These are phyloP conservation scores for Trichophyton schoenleinii DNA, from an alignment of 2,329 filamentous ascomycete genomes.

Conservation along the genomic window DNA sequence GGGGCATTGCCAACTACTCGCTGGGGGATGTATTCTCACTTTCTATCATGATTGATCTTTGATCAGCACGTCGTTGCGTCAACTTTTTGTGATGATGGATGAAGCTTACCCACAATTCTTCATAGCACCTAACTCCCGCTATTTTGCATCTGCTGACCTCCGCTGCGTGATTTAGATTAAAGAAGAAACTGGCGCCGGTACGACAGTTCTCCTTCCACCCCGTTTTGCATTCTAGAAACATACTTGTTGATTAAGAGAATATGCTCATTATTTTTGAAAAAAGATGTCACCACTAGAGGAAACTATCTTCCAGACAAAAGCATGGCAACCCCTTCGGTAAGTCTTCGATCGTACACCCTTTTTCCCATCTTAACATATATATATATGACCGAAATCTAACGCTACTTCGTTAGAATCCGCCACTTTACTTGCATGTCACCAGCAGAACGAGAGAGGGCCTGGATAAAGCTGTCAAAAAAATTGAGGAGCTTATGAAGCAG, in stretches of 20 bases:
- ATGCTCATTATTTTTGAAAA: conserved; percentile 50
- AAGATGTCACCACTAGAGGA: conserved; percentile 96
- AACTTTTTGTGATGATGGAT: conserved; percentile 40
- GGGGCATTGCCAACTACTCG: conserved; percentile 12
- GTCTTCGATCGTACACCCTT: conserved; percentile 23
- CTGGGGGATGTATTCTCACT: not conserved
- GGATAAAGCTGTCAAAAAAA: conserved; percentile 73
- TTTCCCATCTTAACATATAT: not conserved
- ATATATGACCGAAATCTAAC: not conserved
- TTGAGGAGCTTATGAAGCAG: conserved; percentile 91
- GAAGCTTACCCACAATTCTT: conserved; percentile 54
- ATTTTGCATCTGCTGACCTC: conserved; percentile 91
- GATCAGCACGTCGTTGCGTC: conserved; percentile 19
- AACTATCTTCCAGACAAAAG: conserved; percentile 95
- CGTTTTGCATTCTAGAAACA: conserved; percentile 29
- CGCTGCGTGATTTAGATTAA: conserved; percentile 90
- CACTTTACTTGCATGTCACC: conserved; percentile 88
- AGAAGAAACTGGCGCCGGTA: conserved; percentile 99
- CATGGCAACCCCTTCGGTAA: conserved; percentile 86
- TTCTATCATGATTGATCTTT: not conserved
- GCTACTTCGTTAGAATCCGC: conserved; percentile 55
- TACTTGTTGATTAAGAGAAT: conserved; percentile 31
- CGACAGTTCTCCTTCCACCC: conserved; percentile 45
- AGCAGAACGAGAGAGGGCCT: conserved; percentile 86
- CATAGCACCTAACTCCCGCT: conserved; percentile 49